Evolutionary conservation across 2,329 filamentous ascomycete species (phyloP), one percentile per base, ranked within the genome.

Genomic region (Aspergillus bombycis): DNA sequence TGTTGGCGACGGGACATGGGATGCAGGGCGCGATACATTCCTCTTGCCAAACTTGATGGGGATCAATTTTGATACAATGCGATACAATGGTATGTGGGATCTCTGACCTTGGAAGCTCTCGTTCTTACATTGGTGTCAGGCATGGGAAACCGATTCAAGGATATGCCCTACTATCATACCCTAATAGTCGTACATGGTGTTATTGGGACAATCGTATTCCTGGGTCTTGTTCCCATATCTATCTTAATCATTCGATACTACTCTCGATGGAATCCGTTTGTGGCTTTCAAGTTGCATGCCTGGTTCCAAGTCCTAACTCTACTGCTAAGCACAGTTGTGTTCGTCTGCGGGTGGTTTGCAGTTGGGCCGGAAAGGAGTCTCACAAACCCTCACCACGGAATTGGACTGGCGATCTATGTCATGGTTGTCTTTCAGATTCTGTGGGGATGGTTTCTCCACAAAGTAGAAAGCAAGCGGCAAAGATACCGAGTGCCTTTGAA

Each of bases 1-100:
- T 72, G 87, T 90, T 57, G 88, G 88, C 57, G 88, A 90, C 77
- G 88, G 88, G 46, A 90, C 88, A 67, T 90, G 88, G 88, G 86
- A 89, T 68, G 82, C 81, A 36, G 77, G 81, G 66, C 81, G 86
- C 66, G 87, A 90, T 70, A 86, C 83, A 12, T 90, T 90, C 71
- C 80, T 90, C 67, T 75, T 90, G 61, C 88, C 88, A 52, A 89
- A 89, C 70, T 74, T 90, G 60, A 83, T 87, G 75, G 88, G 88
- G 21, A 71, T 89, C 43, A 89, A 90, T 71, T 88, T 89, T 74
- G 86, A 83, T 56, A 89, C 87, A 4, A 90, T 88, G 83, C 84
- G 82, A 75, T 89, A 89, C 77, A 90, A 90, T 80, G 88, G 86
- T 88, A 72, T 67, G 79, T 71, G 26, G 21, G 7, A 4, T 14